Evolutionary conservation across 306 rosid genomes (phyloP).

Genomic region (Adenanthera pavonina): DNA sequence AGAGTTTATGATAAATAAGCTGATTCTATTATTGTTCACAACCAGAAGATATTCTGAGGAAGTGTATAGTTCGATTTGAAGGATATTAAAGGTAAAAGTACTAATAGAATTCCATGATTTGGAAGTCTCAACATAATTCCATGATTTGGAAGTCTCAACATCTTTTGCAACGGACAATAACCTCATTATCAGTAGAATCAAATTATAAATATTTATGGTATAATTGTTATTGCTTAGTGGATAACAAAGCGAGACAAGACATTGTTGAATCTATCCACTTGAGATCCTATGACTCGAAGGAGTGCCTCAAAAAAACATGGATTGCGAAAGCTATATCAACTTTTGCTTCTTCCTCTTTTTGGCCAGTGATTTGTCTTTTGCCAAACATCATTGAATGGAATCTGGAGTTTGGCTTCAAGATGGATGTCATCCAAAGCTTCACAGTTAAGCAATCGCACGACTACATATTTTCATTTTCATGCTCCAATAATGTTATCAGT

Average conservation of each 20-base stretch:
- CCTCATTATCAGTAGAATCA: background rate
- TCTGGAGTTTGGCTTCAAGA: background rate
- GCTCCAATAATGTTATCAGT: background rate
- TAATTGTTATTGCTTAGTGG: background rate
- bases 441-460: background rate
- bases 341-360: background rate
- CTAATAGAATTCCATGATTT: too few relatives aligned
- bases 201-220: background rate
- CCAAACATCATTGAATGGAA: background rate
- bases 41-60: too few relatives aligned
- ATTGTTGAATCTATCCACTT: conserved; percentile 4
- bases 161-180: background rate
- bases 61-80: too few relatives aligned
- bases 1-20: too few relatives aligned
- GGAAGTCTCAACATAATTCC: too few relatives aligned
- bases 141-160: background rate
- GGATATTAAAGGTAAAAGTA: too few relatives aligned
- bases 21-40: too few relatives aligned
- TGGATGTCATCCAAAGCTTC: conserved; percentile 9
- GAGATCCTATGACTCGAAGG: background rate
- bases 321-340: background rate
- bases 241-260: background rate
- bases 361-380: background rate
- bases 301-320: background rate
- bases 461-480: background rate